These are phyloP conservation scores for Phytophthora capsici DNA, from an alignment of 352 stramenopile genomes.

Conservation along the genomic window DNA sequence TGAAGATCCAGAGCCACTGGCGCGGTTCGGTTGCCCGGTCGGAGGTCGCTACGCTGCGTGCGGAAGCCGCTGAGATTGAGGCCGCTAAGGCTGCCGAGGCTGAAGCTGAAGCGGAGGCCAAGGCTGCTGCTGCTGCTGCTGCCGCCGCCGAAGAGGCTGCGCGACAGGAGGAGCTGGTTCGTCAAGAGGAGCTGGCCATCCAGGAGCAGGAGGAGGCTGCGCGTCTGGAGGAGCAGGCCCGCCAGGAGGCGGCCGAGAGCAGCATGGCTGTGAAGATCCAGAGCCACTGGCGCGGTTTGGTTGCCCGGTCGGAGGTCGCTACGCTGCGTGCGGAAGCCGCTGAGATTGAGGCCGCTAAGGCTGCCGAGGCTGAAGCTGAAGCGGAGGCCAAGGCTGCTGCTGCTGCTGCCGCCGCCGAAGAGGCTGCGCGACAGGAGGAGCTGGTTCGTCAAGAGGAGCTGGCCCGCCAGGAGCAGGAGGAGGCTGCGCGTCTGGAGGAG, in stretches of 20 bases:
- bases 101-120: conserved; percentile 1
- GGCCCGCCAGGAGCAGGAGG: not conserved
- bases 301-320: conserved; percentile 12
- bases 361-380: not conserved
- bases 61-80: conserved; percentile 4
- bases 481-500: not conserved
- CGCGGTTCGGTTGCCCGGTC: conserved; percentile 25
- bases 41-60: conserved; percentile 9
- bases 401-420: not conserved
- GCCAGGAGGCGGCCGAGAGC: conserved; percentile 7
- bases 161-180: not conserved
- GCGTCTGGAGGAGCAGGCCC: conserved; percentile 7
- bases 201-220: not conserved
- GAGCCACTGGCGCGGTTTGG: conserved; percentile 31
- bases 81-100: not conserved
- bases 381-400: too few species aligned
- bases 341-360: not conserved
- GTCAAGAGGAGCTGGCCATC: conserved; percentile 2
- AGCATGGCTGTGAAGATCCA: conserved; percentile 34
- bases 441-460: not conserved
- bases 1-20: conserved; percentile 48
- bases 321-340: not conserved
- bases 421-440: not conserved
- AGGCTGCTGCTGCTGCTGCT: not conserved
- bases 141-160: not conserved